A percentile compares a stretch with the other conserved stretches of the same genome.
These are phyloP conservation scores for Ogataea paraovalis DNA, from an alignment of 805 yeast species.

Conservation along the genomic window DNA sequence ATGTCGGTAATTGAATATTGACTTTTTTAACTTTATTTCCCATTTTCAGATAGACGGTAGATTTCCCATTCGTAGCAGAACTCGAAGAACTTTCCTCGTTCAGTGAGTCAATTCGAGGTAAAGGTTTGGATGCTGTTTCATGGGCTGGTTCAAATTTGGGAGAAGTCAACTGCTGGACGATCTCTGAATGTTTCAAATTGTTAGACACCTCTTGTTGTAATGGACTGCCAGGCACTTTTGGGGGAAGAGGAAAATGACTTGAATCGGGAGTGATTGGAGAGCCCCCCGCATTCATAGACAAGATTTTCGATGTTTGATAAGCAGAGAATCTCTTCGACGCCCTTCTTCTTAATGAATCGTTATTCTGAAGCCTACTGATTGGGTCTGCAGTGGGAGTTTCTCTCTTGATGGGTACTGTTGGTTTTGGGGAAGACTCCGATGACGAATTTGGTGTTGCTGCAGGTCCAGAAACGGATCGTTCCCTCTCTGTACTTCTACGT, in stretches of 20 bases:
- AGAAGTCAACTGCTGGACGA: constrained; percentile 16
- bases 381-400: constrained; percentile 42
- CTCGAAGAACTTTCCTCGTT: neutral
- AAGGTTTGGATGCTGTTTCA: neutral
- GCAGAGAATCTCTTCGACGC: constrained; percentile 95
- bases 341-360: constrained; percentile 79
- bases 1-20: constrained; percentile 39
- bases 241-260: constrained; percentile 4
- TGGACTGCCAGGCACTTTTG: constrained; percentile 22
- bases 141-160: constrained; percentile 14
- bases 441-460: constrained; percentile 10
- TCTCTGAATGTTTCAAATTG: constrained; percentile 23
- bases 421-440: neutral
- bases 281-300: constrained; percentile 23
- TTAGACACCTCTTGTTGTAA: constrained; percentile 22
- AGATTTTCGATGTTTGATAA: constrained; percentile 50
- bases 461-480: constrained; percentile 28
- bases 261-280: constrained; percentile 10
- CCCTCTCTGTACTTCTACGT: constrained; percentile 11
- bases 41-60: constrained; percentile 40
- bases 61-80: neutral
- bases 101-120: constrained; percentile 1
- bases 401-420: constrained; percentile 11
- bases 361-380: constrained; percentile 71
- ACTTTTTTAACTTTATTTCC: constrained; percentile 55